A percentile compares a stretch with the other conserved stretches of the same genome.
These are phyloP conservation scores for Cyberlindnera nakhonratchasimensis DNA, from an alignment of 805 yeast genomes.

Conservation along the genomic window DNA sequence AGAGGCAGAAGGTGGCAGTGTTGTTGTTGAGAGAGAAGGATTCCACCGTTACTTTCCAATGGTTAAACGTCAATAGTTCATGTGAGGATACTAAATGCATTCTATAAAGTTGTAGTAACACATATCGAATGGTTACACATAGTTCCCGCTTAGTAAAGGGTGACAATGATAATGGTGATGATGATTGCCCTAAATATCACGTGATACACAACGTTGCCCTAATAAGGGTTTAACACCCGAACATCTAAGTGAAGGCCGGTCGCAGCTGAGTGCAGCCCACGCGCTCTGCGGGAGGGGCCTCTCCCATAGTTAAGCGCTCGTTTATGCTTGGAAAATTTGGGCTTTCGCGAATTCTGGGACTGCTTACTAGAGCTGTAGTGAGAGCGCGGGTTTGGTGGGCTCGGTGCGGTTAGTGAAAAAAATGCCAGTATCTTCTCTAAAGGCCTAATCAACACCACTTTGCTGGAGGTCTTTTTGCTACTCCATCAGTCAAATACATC, in stretches of 20 bases:
- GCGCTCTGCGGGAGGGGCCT: neutral
- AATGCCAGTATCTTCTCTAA: slow-evolving; percentile 2
- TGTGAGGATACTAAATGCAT: too few relatives aligned
- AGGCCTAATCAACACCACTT: neutral
- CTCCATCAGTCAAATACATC: slow-evolving; percentile 4
- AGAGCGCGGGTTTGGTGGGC: neutral
- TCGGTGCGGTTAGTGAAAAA: slow-evolving; percentile 8
- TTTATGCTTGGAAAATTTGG: neutral
- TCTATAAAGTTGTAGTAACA: too few relatives aligned
- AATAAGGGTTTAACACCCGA: slow-evolving; percentile 7
- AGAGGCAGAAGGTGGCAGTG: slow-evolving; percentile 11
- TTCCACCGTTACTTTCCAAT: slow-evolving; percentile 49
- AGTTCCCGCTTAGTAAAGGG: neutral
- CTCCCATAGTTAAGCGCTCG: neutral
- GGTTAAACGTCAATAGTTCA: slow-evolving; percentile 18
- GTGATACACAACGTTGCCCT: neutral
- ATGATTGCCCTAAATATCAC: slow-evolving; percentile 7
- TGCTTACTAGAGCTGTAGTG: neutral
- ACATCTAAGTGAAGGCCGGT: neutral
- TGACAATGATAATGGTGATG: neutral
- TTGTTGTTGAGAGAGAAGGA: slow-evolving; percentile 31
- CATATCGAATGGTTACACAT: too few relatives aligned
- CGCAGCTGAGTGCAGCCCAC: neutral
- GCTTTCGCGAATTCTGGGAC: slow-evolving; percentile 1
- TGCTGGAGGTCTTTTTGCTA: neutral